A percentile compares a stretch with the other conserved stretches of the same genome.
phyloP scores from a whole-genome alignment of 805 yeast species.

The Cyberlindnera mississippiensis region DNA sequence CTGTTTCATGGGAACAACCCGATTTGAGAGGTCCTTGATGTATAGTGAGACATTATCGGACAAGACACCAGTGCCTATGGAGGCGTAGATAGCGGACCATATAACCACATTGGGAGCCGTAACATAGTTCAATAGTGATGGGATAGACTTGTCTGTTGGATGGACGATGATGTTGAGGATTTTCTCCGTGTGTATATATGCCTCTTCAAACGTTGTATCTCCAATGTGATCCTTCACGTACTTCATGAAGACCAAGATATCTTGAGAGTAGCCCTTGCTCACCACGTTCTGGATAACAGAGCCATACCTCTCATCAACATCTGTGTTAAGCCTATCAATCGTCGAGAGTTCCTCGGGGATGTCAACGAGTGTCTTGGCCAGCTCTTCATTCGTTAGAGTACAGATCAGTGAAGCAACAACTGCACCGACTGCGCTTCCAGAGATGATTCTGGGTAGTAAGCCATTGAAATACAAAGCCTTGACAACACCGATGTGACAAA shows the following conservation, averaged over 20 bases:
- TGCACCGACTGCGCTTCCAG: constrained; percentile 94
- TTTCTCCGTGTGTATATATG: constrained; percentile 72
- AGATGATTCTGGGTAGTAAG: constrained; percentile 76
- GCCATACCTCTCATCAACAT: constrained; percentile 57
- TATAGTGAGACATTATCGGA: constrained; percentile 50
- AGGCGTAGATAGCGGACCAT: constrained; percentile 86
- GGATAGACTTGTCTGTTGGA: constrained; percentile 68
- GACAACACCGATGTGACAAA: constrained; percentile 91
- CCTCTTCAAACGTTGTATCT: constrained; percentile 89
- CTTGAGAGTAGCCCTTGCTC: constrained; percentile 81
- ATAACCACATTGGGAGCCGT: constrained; percentile 91
- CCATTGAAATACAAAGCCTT: constrained; percentile 74
- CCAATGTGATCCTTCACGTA: constrained; percentile 76
- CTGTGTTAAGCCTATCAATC: constrained; percentile 43
- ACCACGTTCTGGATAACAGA: constrained; percentile 72
- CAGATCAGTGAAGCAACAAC: constrained; percentile 86
- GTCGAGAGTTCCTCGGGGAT: constrained; percentile 40
- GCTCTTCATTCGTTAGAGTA: constrained; percentile 62
- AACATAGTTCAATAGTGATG: constrained; percentile 76
- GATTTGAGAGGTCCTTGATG: constrained; percentile 60
- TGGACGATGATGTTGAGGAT: constrained; percentile 82
- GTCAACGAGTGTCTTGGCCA: constrained; percentile 38
- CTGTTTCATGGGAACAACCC: constrained; percentile 46
- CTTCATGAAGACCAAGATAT: constrained; percentile 71
- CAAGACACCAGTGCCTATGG: constrained; percentile 69